These are phyloP conservation scores for Jacaranda copaia DNA, from an alignment of 257 asterid genomes.

Conservation along the genomic window DNA sequence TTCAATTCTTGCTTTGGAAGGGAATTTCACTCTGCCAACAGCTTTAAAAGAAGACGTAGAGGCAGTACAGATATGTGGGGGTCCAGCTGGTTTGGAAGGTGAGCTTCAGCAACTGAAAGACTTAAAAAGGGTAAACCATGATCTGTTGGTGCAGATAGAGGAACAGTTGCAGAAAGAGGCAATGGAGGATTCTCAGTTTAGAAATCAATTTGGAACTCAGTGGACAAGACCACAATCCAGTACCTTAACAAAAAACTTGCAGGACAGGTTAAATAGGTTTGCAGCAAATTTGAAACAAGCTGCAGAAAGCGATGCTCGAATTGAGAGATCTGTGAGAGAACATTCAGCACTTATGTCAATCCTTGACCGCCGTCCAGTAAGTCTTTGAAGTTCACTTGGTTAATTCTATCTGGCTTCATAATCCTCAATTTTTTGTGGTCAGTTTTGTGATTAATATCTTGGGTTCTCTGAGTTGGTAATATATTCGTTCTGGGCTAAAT, in stretches of 20 bases:
- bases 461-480: slow-evolving; percentile 17
- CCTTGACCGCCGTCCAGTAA: slow-evolving; percentile 89
- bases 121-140: slow-evolving; percentile 93
- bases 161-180: slow-evolving; percentile 96
- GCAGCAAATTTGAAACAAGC: slow-evolving; percentile 97
- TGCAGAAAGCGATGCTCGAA: slow-evolving; percentile 91
- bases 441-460: slow-evolving; percentile 3
- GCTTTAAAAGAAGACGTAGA: slow-evolving; percentile 83
- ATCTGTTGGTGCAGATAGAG: slow-evolving; percentile 85
- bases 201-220: slow-evolving; percentile 90
- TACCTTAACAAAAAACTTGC: slow-evolving; percentile 87
- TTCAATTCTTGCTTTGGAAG: slow-evolving; percentile 91
- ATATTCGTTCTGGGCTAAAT: slow-evolving; percentile 2
- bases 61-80: slow-evolving; percentile 96
- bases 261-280: slow-evolving; percentile 87
- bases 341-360: slow-evolving; percentile 84
- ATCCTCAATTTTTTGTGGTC: slow-evolving; percentile 18
- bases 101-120: slow-evolving; percentile 93
- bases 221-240: slow-evolving; percentile 98
- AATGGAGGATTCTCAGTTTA: slow-evolving; percentile 85
- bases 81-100: slow-evolving; percentile 89
- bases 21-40: slow-evolving; percentile 68
- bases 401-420: slow-evolving; percentile 19
- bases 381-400: slow-evolving; percentile 40
- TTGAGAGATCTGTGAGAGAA: slow-evolving; percentile 96